Evolutionary conservation across 345 rosid genomes (phyloP).

Genomic region (Orychophragmus violaceus): DNA sequence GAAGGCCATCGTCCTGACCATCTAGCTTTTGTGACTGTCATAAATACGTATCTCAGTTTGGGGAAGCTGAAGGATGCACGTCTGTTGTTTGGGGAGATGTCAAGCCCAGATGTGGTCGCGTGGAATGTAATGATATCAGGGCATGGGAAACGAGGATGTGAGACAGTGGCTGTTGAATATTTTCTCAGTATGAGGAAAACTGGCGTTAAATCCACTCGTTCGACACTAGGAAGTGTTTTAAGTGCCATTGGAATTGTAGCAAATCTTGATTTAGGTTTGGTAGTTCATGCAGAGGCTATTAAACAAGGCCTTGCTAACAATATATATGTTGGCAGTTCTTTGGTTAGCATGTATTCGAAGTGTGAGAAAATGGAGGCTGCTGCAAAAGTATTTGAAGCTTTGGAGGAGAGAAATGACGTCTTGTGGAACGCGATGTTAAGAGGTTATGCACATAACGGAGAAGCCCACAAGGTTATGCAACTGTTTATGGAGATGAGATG

Average conservation of each 20-base stretch:
- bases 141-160: slow-evolving; percentile 68
- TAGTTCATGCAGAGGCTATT: slow-evolving; percentile 83
- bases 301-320: slow-evolving; percentile 71
- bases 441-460: slow-evolving; percentile 72
- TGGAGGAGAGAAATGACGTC: slow-evolving; percentile 67
- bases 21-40: slow-evolving; percentile 59
- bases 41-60: slow-evolving; percentile 48
- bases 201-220: slow-evolving; percentile 64
- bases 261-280: slow-evolving; percentile 53
- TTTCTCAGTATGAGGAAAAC: slow-evolving; percentile 59
- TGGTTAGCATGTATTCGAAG: slow-evolving; percentile 78
- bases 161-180: slow-evolving; percentile 45
- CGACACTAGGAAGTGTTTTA: slow-evolving; percentile 82
- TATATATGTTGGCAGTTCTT: slow-evolving; percentile 84
- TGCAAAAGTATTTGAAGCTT: slow-evolving; percentile 51
- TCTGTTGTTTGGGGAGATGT: slow-evolving; percentile 50
- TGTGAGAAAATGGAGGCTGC: slow-evolving; percentile 66
- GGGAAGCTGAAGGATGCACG: slow-evolving; percentile 71
- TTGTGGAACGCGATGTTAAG: slow-evolving; percentile 88
- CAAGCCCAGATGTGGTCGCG: slow-evolving; percentile 66
- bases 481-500: slow-evolving; percentile 58
- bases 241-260: slow-evolving; percentile 60
- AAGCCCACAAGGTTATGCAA: slow-evolving; percentile 44
- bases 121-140: slow-evolving; percentile 97
- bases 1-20: slow-evolving; percentile 60